Base-by-base conservation (phyloP, 192 early-diverging fungal genomes). In the Phycomyces blakesleeanus region DNA sequence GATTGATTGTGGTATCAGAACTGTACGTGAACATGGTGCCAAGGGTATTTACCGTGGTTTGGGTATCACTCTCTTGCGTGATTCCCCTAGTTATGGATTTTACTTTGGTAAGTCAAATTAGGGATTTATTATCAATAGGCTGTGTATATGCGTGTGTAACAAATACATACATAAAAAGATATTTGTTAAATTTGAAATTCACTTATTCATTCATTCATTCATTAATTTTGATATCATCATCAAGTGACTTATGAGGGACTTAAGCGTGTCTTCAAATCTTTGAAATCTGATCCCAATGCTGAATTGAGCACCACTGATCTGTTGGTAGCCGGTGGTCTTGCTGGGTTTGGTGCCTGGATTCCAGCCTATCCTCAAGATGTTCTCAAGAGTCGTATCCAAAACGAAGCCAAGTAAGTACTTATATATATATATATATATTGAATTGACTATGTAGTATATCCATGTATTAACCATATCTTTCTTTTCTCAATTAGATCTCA, bases 331-430 rank as follows among this genome's bases (percentile, higher is more conserved):
- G 97, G 97, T 67, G 97, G 96, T 72, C 81, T 93, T 57, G 92
- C 96, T 51, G 95, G 95, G 56, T 91, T 97, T 63, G 90, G 88
- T 70, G 96, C 93, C 78, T 98, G 97, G 97, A 67, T 84, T 1
- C 82, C 82, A 10, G 74, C 76, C 29, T 84, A 81, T 62, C 92
- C 91, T 8, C 92, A 93, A 50, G 92, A 94, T 69, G 92, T 94
- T 38, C 78, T 94, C 64, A 94, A 94, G 75, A 90, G 87, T 34
- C 79, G 86, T 51, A 81, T 89, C 70, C 86, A 90, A 75, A 87
- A 81, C 6, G 81, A 85, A 3, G 73, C 86, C 27, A 63, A 51
- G 59, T 82, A 67, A 63, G 50, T 57, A 10, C 20, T 47, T 39
- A 41, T n/a, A 7, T 56, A n/a, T n/a, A n/a, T n/a, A n/a, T n/a